Percentiles rank a stretch among this genome's conserved stretches.
Evolutionary conservation across 1,139 yeast species (phyloP).

Genomic region (Zygoascus meyerae): DNA sequence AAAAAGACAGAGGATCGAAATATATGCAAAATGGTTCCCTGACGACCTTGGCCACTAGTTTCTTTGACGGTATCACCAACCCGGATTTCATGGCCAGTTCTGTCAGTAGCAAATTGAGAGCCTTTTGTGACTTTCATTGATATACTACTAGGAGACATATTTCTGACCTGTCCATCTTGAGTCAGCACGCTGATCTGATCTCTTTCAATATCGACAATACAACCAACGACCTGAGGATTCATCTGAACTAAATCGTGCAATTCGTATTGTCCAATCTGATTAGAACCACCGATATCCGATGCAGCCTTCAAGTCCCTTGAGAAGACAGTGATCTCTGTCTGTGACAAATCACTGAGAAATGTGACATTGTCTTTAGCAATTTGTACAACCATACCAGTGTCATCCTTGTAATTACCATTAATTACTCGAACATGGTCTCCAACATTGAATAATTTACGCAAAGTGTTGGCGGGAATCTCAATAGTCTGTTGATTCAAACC

Average conservation of each 20-base stretch:
- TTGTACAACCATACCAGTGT: conserved; percentile 87
- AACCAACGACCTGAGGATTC: conserved; percentile 82
- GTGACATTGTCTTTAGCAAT: conserved; percentile 82
- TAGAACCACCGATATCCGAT: conserved; percentile 46
- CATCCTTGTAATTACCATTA: conserved; percentile 87
- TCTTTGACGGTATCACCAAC: conserved; percentile 93
- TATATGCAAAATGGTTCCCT: conserved; percentile 83
- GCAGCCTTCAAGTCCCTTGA: conserved; percentile 68
- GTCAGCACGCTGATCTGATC: conserved; percentile 77
- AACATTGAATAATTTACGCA: conserved; percentile 77
- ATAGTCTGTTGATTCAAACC: conserved; percentile 46
- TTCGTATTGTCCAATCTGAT: conserved; percentile 68
- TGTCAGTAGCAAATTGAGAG: conserved; percentile 82
- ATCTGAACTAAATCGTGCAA: conserved; percentile 86
- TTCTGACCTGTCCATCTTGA: conserved; percentile 71
- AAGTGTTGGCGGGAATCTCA: conserved; percentile 71
- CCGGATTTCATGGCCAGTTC: conserved; percentile 73
- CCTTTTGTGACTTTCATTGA: conserved; percentile 63
- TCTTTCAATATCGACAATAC: conserved; percentile 83
- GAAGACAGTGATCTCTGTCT: conserved; percentile 83
- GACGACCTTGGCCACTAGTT: conserved; percentile 68
- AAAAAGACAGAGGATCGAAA: conserved; percentile 74
- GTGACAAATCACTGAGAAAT: conserved; percentile 81
- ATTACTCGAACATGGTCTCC: conserved; percentile 96
- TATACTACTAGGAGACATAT: conserved; percentile 73